Conservation (phyloP, 2,329 filamentous ascomycete species). For the Phaeosphaeriaceae sp. region DNA sequence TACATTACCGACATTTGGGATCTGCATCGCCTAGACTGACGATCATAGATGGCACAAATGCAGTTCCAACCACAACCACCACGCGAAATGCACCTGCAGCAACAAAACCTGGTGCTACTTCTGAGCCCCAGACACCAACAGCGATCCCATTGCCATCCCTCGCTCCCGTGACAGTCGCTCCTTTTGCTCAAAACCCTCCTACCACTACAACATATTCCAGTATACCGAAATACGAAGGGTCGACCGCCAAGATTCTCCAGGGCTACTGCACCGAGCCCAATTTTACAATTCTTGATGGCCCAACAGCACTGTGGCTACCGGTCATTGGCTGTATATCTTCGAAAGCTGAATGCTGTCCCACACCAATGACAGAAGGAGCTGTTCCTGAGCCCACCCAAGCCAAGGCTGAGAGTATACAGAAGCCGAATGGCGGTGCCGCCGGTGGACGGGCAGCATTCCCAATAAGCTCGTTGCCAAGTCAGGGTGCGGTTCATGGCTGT, state of each 20-base stretch:
- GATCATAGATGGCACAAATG: constrained; percentile 8
- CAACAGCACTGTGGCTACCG: constrained; percentile 23
- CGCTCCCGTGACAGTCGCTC: constrained; percentile 14
- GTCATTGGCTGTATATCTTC: constrained; percentile 26
- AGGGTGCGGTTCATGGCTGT: constrained; percentile 17
- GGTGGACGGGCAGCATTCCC: constrained; percentile 12
- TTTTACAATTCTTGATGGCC: constrained; percentile 26
- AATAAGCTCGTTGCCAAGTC: constrained; percentile 11
- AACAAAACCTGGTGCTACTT: background rate
- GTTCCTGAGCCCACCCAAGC: background rate
- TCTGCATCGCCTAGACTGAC: background rate
- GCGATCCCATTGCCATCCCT: constrained; percentile 11
- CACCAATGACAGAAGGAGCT: constrained; percentile 9
- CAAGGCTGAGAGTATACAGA: background rate
- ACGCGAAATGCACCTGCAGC: background rate
- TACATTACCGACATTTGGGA: background rate
- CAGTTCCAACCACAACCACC: constrained; percentile 1
- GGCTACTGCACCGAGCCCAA: constrained; percentile 24
- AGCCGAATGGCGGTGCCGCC: background rate
- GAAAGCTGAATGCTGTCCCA: constrained; percentile 23
- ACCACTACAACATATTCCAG: constrained; percentile 7
- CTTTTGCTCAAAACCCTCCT: constrained; percentile 6
- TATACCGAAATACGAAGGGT: constrained; percentile 1
- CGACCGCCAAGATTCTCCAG: constrained; percentile 15
- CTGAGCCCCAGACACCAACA: constrained; percentile 11